phyloP scores from a whole-genome alignment of 1,139 yeast genomes.

The Spathaspora sp. region DNA sequence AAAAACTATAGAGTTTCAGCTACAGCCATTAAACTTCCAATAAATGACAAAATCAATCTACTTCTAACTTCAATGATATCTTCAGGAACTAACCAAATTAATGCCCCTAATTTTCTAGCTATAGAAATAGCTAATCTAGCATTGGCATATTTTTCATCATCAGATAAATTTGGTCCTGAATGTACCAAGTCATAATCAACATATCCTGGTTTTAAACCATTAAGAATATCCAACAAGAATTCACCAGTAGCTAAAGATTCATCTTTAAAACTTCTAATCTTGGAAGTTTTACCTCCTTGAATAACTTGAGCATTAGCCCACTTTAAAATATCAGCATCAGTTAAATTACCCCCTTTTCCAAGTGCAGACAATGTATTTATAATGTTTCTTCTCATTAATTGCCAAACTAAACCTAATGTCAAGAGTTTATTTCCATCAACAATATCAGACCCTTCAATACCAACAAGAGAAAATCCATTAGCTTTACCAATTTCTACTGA shows the following conservation, averaged over 20 bases:
- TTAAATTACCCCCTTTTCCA: constrained; percentile 59
- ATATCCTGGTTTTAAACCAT: constrained; percentile 95
- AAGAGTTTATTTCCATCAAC: constrained; percentile 90
- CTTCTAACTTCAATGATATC: constrained; percentile 96
- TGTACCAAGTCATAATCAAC: constrained; percentile 92
- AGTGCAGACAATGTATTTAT: constrained; percentile 76
- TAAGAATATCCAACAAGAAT: constrained; percentile 82
- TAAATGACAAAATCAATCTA: constrained; percentile 88
- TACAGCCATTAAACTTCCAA: constrained; percentile 85
- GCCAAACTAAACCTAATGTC: constrained; percentile 97
- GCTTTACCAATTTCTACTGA: constrained; percentile 96
- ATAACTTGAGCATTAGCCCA: constrained; percentile 90
- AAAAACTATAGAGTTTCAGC: constrained; percentile 19
- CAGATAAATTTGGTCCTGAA: constrained; percentile 59
- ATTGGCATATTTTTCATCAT: constrained; percentile 87
- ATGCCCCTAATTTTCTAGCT: constrained; percentile 96
- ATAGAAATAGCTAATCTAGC: constrained; percentile 97
- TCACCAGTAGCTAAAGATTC: constrained; percentile 71
- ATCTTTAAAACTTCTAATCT: constrained; percentile 84
- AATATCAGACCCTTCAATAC: constrained; percentile 97
- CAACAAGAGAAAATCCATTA: constrained; percentile 88
- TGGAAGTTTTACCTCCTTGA: constrained; percentile 74
- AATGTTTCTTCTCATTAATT: constrained; percentile 95
- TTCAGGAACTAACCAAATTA: constrained; percentile 99
- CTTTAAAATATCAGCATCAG: constrained; percentile 81